Base-by-base conservation (phyloP, 768 basidiomycete species). In the Boletus subparvulus region DNA sequence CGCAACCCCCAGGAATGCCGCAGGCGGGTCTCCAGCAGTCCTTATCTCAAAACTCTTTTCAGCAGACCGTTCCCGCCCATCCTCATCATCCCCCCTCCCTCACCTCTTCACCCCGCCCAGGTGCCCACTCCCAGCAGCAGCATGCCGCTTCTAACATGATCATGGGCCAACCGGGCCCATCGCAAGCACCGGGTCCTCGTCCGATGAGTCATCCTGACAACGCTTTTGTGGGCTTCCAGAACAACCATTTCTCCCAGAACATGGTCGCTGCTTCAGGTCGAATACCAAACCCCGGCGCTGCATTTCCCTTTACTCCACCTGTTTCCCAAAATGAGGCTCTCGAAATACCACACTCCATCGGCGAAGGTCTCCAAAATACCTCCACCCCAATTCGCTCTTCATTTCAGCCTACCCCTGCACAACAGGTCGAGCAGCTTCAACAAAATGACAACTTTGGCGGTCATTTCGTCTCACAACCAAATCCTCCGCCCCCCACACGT, bases 351-450 rank as follows among this genome's bases (percentile, higher is more conserved):
- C 80, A 77, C 56, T 58, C 76, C n/a, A 75, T 77, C 45, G 70
- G 73, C 37, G 70, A 74, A 33, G 74, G 66, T 51, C 77, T 72
- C 35, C 74, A 75, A 37, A 71, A 72, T 42, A 69, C 80, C 17
- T 63, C 77, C 11, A 75, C 68, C 48, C 50, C 61, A 24, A 62
- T 63, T 33, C 80, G 80, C 28, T 32, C 73, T 6, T 65, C 69
- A 9, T 83, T 85, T 62, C 78, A 78, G 30, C 66, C 78, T 13
- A 87, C 86, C 0, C 85, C 87, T 3, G 84, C 85, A 3, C 87
- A 90, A 64, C 81, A 83, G 53, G 78, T 80, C 58, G 82, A 82
- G 53, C 78, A 83, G 63, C 83, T 85, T 76, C 78, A 77, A 57
- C 72, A 75, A 60, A 60, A 58, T 52, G 72, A 76, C 46, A 65